Evolutionary conservation across 1,284 basidiomycete genomes (phyloP).

Genomic region (Apiotrichum veenhuisii): DNA sequence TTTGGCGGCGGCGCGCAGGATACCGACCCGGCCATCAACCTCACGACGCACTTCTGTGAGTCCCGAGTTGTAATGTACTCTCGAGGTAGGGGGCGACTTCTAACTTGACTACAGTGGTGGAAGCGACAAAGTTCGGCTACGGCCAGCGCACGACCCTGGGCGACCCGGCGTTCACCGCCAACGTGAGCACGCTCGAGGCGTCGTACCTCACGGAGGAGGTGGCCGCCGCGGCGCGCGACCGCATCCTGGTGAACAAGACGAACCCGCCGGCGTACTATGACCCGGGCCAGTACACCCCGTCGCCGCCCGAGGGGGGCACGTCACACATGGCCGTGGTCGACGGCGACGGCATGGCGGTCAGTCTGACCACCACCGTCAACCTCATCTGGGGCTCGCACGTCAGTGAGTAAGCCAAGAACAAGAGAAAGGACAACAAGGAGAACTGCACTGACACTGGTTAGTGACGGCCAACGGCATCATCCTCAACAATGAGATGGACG

Average conservation of each 20-base stretch:
- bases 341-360: slow-evolving; percentile 44
- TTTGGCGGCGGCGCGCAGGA: slow-evolving; percentile 22
- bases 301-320: slow-evolving; percentile 44
- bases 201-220: slow-evolving; percentile 37
- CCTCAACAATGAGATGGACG: slow-evolving; percentile 49
- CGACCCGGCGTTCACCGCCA: slow-evolving; percentile 49
- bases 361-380: slow-evolving; percentile 52
- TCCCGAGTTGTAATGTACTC: background rate
- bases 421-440: too few relatives aligned
- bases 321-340: slow-evolving; percentile 49
- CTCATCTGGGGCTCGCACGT: slow-evolving; percentile 45
- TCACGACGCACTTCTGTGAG: slow-evolving; percentile 43
- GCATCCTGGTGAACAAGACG: slow-evolving; percentile 36
- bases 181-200: slow-evolving; percentile 45
- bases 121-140: slow-evolving; percentile 49
- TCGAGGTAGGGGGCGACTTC: background rate
- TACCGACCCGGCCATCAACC: slow-evolving; percentile 25
- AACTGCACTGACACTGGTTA: background rate
- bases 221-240: slow-evolving; percentile 31
- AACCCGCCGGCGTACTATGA: slow-evolving; percentile 42
- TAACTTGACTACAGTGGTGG: slow-evolving; percentile 30
- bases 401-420: slow-evolving; percentile 20
- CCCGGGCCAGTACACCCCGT: slow-evolving; percentile 36
- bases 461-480: slow-evolving; percentile 29
- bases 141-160: slow-evolving; percentile 49